A percentile compares a stretch with the other conserved stretches of the same genome.
Evolutionary conservation across 1,284 basidiomycete genomes (phyloP).

Genomic region (Porogramme epimiltina): DNA sequence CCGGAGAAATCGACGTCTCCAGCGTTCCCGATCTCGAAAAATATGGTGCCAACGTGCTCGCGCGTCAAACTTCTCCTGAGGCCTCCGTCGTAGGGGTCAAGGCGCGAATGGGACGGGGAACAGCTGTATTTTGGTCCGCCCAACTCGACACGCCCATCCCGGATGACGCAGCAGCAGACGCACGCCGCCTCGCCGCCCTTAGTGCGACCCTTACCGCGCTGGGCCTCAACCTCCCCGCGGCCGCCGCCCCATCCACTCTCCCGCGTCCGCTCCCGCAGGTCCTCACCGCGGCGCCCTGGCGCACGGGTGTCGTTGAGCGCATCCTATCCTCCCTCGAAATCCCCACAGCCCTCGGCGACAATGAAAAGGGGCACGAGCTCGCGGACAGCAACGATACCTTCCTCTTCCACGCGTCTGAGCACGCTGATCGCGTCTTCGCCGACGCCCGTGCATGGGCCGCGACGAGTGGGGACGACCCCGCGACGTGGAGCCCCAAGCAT

Average conservation of each 20-base stretch:
- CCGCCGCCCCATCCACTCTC: slow-evolving; percentile 14
- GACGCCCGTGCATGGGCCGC: slow-evolving; percentile 32
- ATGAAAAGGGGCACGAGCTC: slow-evolving; percentile 37
- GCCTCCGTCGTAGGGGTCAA: slow-evolving; percentile 50
- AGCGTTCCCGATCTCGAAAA: slow-evolving; percentile 29
- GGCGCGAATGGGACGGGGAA: slow-evolving; percentile 55
- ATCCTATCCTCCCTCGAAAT: slow-evolving; percentile 37
- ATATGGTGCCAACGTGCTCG: slow-evolving; percentile 33
- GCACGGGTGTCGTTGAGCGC: slow-evolving; percentile 1
- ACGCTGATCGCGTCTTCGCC: slow-evolving; percentile 39
- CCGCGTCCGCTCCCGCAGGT: slow-evolving; percentile 54
- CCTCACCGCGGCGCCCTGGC: slow-evolving; percentile 30
- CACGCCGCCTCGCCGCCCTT: slow-evolving; percentile 40
- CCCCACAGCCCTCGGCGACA: slow-evolving; percentile 20
- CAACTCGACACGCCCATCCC: slow-evolving; percentile 62
- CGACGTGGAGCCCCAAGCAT: slow-evolving; percentile 48
- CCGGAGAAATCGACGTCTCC: slow-evolving; percentile 26
- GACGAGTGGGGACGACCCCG: slow-evolving; percentile 21
- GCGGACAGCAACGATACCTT: slow-evolving; percentile 71
- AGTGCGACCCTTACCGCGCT: slow-evolving; percentile 45
- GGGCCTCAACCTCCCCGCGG: slow-evolving; percentile 46
- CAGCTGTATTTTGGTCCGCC: slow-evolving; percentile 60
- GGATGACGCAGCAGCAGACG: slow-evolving; percentile 38
- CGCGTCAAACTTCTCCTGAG: slow-evolving; percentile 29
- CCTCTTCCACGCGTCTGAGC: slow-evolving; percentile 47